These are phyloP conservation scores for Phlyctochytrium planicorne DNA, from an alignment of 192 early-diverging fungal species.

Conservation along the genomic window DNA sequence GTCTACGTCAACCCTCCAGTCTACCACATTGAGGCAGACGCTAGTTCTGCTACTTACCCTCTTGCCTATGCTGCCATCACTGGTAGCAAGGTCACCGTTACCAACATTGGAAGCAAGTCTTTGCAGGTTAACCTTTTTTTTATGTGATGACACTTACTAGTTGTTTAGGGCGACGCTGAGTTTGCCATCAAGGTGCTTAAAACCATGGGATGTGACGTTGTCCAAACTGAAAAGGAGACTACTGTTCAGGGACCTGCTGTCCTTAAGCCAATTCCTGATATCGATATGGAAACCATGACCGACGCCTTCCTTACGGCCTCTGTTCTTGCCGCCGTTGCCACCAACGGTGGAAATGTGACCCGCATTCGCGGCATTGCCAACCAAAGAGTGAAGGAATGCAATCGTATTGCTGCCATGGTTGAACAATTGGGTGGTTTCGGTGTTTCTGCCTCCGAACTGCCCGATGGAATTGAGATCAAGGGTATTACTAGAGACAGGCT, in stretches of 20 bases:
- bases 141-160: constrained; percentile 22
- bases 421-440: constrained; percentile 90
- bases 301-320: constrained; percentile 97
- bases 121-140: constrained; percentile 8
- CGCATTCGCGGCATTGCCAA: constrained; percentile 94
- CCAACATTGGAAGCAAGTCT: constrained; percentile 82
- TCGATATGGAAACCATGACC: constrained; percentile 99
- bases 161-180: constrained; percentile 83
- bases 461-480: constrained; percentile 79
- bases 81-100: constrained; percentile 80
- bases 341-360: constrained; percentile 54
- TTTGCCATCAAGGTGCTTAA: constrained; percentile 90
- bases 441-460: constrained; percentile 56
- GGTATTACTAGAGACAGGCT: constrained; percentile 40
- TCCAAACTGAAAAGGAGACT: constrained; percentile 84
- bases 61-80: constrained; percentile 96
- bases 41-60: constrained; percentile 96
- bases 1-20: constrained; percentile 78
- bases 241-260: constrained; percentile 84
- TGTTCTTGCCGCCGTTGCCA: constrained; percentile 87
- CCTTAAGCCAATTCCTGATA: constrained; percentile 67
- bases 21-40: constrained; percentile 95
- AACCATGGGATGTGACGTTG: constrained; percentile 90
- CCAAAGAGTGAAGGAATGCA: constrained; percentile 97
- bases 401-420: constrained; percentile 96